These are phyloP conservation scores for Volutella citrinella DNA, from an alignment of 2,329 filamentous ascomycete genomes.

Conservation along the genomic window DNA sequence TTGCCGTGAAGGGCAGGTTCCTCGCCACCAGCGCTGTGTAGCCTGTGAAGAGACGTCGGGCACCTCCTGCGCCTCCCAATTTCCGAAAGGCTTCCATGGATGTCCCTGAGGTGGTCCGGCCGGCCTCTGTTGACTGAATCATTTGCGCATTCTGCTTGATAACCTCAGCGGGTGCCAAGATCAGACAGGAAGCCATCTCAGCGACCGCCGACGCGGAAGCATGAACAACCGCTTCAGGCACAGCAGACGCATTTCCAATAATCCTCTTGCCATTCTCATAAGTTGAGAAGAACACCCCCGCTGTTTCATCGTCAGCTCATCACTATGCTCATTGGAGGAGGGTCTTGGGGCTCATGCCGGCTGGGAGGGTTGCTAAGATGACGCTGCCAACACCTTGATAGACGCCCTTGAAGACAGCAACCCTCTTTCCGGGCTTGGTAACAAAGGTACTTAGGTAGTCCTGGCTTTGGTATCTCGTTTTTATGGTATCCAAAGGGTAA, in stretches of 20 bases:
- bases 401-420: constrained; percentile 64
- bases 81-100: constrained; percentile 49
- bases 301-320: too few relatives aligned
- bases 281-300: constrained; percentile 85
- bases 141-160: constrained; percentile 95
- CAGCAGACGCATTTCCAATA: constrained; percentile 49
- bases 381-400: constrained; percentile 88
- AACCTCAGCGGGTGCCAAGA: constrained; percentile 85
- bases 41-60: constrained; percentile 62
- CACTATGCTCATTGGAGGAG: too few relatives aligned
- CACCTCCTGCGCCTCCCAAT: constrained; percentile 50
- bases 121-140: constrained; percentile 41
- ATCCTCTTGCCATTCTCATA: constrained; percentile 74
- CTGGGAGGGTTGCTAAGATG: constrained; percentile 83
- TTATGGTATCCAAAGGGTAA: constrained; percentile 86
- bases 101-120: constrained; percentile 29
- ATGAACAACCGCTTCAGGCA: constrained; percentile 70
- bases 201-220: constrained; percentile 70
- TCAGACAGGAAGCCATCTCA: constrained; percentile 80
- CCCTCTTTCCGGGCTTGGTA: constrained; percentile 50
- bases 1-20: constrained; percentile 82
- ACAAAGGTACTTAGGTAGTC: constrained; percentile 68
- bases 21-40: constrained; percentile 79
- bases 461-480: constrained; percentile 79
- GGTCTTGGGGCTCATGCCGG: too few relatives aligned